These are phyloP conservation scores for Solanum okadae DNA, from an alignment of 257 asterid species.

Conservation along the genomic window DNA sequence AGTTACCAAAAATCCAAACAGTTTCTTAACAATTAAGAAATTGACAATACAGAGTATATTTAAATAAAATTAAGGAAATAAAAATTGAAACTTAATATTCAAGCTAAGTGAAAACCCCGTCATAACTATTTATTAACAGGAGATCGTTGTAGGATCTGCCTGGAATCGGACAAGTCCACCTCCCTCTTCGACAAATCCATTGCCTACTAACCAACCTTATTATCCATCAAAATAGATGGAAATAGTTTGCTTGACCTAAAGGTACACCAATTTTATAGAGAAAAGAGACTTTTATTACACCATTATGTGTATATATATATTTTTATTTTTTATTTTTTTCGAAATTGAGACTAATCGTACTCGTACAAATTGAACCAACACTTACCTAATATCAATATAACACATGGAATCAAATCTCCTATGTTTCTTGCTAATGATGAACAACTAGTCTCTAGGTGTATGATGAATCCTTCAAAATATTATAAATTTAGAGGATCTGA, in stretches of 20 bases:
- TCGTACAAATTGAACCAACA: not conserved
- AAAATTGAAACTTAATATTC: not conserved
- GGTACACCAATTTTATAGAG: not conserved
- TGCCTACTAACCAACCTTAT: not conserved
- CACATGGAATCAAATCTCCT: not conserved
- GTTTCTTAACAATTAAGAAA: too few relatives aligned
- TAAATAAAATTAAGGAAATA: too few relatives aligned
- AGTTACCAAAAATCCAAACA: not conserved
- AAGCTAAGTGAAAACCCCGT: not conserved
- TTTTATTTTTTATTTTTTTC: too few relatives aligned
- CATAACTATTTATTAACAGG: not conserved
- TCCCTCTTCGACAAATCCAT: too few relatives aligned
- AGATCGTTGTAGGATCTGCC: not conserved
- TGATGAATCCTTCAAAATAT: not conserved
- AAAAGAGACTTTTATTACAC: not conserved
- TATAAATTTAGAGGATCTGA: not conserved
- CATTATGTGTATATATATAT: too few relatives aligned
- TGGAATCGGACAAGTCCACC: too few relatives aligned
- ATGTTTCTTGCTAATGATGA: not conserved
- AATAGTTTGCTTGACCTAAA: not conserved
- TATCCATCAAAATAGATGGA: not conserved
- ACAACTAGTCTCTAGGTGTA: not conserved
- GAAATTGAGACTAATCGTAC: not conserved
- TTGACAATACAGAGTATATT: not conserved
- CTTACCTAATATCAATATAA: not conserved